Base-by-base conservation (phyloP, 2,329 filamentous ascomycete species). In the Aciculosporium take region DNA sequence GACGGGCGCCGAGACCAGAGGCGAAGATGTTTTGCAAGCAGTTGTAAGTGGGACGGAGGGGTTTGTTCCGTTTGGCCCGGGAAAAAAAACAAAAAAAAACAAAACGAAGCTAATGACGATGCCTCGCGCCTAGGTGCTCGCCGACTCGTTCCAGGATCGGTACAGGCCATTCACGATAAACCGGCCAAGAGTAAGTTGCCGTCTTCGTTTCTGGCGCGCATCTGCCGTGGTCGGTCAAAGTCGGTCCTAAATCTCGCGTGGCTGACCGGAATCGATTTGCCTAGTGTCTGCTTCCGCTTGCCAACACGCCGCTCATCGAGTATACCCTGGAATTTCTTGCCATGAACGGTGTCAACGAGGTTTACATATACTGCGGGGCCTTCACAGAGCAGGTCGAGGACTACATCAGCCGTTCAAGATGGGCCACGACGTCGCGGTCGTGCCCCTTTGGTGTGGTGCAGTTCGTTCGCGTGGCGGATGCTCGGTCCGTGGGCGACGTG, bases 291-390 rank as follows among this genome's bases (percentile, higher is more conserved):
- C 71, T 98, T 6, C 87, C 89, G 9, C 72, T 98, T 45, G 91
- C 86, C 45, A 96, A 96, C 60, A 88, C 81, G 2, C 89, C 91
- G 28, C 70, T 98, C 48, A 94, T 98, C 64, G 91, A 98, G 62
- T 96, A 98, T 60, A 96, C 89, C 4, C 79, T 96, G 54, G 88
- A 96, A 57, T 96, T 94, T 55, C 78, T 98, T 1, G 87, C 87
- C 49, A 89, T 89, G 72, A 87, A 91, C 44, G 87, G 88, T 44
- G 87, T 96, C n/a, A 79, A 91, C 52, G 85, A 95, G 49, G 83
- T 96, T 41, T 94, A 84, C 58, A 74, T 98, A 44, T 96, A 95
- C 65, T 89, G 83, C 52, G 84, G 86, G 45, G 79, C 85, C 23
- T 87, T 95, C 59, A 83, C 82, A 24, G 81, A 91, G 45, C 77